Base-by-base conservation (phyloP, 495 filamentous ascomycete species). In the Penicillium argentinense region DNA sequence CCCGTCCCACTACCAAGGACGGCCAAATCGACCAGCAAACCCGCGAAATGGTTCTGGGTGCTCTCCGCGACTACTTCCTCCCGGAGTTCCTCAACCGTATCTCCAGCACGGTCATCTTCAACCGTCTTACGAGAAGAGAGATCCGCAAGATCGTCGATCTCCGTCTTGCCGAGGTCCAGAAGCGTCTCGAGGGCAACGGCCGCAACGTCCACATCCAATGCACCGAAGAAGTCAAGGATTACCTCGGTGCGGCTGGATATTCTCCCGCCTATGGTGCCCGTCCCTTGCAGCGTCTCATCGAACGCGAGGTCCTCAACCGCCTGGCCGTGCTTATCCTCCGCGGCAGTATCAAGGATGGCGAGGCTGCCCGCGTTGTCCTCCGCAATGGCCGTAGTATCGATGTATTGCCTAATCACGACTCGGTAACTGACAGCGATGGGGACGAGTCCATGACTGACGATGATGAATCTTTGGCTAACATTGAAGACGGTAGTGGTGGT, bases 51-150 rank as follows among this genome's bases (percentile, higher is more conserved):
- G 92, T 98, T 50, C 89, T 91, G 86, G 81, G 78, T 36, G 81
- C 91, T 4, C 79, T 98, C 29, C 85, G 91, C 58, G 84, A 87
- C 72, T 96, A 96, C 75, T 97, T 98, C 81, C 79, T 98, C 1
- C 93, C 93, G 24, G 93, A 98, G 56, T 98, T 98, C 78, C 78
- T 98, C 25, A 98, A 98, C 74, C 89, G 93, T 62, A 96, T 98
- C 79, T 88, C 79, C 67, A 90, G 84, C 54, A 87, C 82, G 46
- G 91, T 98, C 73, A 96, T 98, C 74, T 98, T 98, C 84, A 98
- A 98, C 74, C 89, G 93, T 22, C 87, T 98, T 38, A 87, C 88
- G 3, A 82, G 79, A 60, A 68, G 71, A 33, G 93, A 98, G 71
- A 98, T 98, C 61, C 84, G 93, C 58, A 87, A 80, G 72, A 97